Evolutionary conservation across 306 rosid species (phyloP).

Genomic region (Rosa chinensis): DNA sequence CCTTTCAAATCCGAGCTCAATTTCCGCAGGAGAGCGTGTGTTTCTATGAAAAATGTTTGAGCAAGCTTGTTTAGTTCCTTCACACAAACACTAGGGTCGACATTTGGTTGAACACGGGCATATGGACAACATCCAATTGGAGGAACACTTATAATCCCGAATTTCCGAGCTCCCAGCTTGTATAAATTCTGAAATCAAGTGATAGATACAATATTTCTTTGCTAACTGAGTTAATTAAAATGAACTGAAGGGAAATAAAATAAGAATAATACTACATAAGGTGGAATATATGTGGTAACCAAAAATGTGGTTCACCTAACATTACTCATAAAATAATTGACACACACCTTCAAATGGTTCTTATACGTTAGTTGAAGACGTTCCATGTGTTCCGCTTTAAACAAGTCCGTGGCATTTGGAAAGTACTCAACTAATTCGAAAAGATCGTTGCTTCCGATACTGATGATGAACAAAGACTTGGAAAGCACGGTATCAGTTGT

Average conservation of each 20-base stretch:
- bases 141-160: slow-evolving; percentile 44
- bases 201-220: background rate
- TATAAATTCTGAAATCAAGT: slow-evolving; percentile 32
- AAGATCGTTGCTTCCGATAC: slow-evolving; percentile 49
- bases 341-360: slow-evolving; percentile 33
- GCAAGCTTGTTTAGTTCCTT: slow-evolving; percentile 33
- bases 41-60: background rate
- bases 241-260: background rate
- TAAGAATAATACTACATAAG: background rate
- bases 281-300: too few relatives aligned
- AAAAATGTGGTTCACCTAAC: too few relatives aligned
- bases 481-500: slow-evolving; percentile 22
- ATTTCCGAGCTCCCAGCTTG: slow-evolving; percentile 48
- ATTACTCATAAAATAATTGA: background rate
- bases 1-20: background rate
- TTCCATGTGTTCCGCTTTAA: slow-evolving; percentile 12
- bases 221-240: background rate
- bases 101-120: background rate
- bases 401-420: background rate
- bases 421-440: slow-evolving; percentile 5
- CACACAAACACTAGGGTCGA: slow-evolving; percentile 26
- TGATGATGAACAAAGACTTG: slow-evolving; percentile 43
- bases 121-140: slow-evolving; percentile 52
- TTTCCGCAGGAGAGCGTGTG: background rate
- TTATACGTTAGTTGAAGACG: slow-evolving; percentile 15